Conservation (phyloP, 148 eudicot species). For the Vaccinium myrtillus region DNA sequence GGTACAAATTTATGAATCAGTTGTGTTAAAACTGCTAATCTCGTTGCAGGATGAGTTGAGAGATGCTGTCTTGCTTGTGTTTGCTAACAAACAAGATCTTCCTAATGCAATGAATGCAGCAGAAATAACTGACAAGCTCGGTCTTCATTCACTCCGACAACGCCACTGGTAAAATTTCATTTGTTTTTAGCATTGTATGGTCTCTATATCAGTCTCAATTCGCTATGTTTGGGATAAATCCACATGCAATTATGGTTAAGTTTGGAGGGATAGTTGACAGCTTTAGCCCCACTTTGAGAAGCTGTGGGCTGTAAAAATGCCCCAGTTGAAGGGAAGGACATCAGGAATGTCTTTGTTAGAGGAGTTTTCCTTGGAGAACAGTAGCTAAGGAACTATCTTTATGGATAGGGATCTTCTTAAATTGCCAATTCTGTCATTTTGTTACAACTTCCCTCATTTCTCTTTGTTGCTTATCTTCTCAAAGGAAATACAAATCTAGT, state of each 20-base stretch:
- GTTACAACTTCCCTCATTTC: neutral
- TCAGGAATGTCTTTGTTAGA: neutral
- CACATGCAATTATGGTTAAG: neutral
- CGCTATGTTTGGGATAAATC: neutral
- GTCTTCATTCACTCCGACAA: slow-evolving; percentile 60
- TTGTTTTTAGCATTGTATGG: neutral
- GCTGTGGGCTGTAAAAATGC: neutral
- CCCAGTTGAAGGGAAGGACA: neutral
- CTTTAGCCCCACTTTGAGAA: neutral
- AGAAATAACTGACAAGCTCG: slow-evolving; percentile 56
- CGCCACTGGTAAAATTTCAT: slow-evolving; percentile 47
- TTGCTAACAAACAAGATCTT: slow-evolving; percentile 65
- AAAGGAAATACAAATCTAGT: neutral
- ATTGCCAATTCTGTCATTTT: neutral
- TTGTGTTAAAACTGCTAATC: neutral
- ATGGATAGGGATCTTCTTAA: neutral
- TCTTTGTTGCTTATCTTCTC: neutral
- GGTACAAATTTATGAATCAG: neutral
- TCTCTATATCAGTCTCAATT: neutral
- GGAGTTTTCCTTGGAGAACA: neutral
- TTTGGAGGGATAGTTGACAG: neutral
- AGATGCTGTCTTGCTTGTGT: slow-evolving; percentile 54
- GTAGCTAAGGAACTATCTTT: neutral
- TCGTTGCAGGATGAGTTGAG: slow-evolving; percentile 50
- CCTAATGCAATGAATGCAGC: slow-evolving; percentile 51